These are phyloP conservation scores for Exophiala oligosperma DNA, from an alignment of 2,329 filamentous ascomycete genomes.

Conservation along the genomic window DNA sequence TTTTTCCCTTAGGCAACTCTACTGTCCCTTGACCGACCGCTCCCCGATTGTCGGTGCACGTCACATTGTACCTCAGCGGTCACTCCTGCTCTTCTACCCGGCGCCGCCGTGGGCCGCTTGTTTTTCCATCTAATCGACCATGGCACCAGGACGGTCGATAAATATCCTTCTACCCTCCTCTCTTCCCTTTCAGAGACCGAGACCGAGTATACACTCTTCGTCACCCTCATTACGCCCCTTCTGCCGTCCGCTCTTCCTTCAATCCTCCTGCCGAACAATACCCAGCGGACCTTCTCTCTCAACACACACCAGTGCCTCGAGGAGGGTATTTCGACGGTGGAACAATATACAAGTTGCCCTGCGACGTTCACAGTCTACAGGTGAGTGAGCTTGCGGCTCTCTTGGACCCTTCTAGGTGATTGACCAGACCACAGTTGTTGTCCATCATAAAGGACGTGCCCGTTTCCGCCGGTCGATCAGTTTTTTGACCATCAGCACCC, in stretches of 20 bases:
- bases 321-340: neutral
- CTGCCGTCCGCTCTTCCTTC: conserved; percentile 4
- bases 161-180: conserved; percentile 15
- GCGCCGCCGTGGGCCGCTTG: conserved; percentile 9
- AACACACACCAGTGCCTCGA: neutral
- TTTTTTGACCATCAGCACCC: conserved; percentile 27
- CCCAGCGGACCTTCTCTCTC: neutral
- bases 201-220: neutral
- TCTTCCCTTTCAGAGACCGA: conserved; percentile 3
- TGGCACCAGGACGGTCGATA: conserved; percentile 20
- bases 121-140: conserved; percentile 2
- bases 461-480: conserved; percentile 25
- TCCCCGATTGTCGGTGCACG: neutral
- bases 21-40: no score
- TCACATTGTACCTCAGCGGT: neutral
- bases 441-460: conserved; percentile 25
- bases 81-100: neutral
- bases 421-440: conserved; percentile 25
- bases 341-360: neutral
- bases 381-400: conserved; percentile 1
- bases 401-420: neutral
- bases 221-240: neutral
- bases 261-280: neutral
- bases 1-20: neutral
- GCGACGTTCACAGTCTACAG: conserved; percentile 15